A percentile compares a stretch with the other conserved stretches of the same genome.
These are phyloP conservation scores for Cornus controversa DNA, from an alignment of 148 eudicot species.

Conservation along the genomic window DNA sequence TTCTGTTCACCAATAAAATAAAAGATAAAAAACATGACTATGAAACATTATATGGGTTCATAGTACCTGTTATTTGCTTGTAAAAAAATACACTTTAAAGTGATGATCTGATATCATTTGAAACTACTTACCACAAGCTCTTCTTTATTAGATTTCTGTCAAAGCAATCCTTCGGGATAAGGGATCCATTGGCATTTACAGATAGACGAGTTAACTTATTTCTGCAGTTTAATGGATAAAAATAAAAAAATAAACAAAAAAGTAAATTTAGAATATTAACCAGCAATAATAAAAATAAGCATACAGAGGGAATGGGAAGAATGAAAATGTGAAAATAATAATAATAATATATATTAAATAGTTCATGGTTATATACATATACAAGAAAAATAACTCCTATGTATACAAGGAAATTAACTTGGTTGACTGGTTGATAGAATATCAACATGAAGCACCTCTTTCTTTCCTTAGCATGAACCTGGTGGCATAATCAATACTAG, in stretches of 20 bases:
- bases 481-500: background rate
- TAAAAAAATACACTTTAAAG: background rate
- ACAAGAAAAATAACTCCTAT: no score
- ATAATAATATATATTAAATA: no score
- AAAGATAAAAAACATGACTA: background rate
- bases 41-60: background rate
- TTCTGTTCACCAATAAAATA: background rate
- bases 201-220: slow-evolving; percentile 72
- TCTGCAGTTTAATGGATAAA: slow-evolving; percentile 36
- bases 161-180: slow-evolving; percentile 68
- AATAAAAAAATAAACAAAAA: background rate
- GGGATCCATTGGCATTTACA: slow-evolving; percentile 83
- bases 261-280: background rate
- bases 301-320: background rate
- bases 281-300: background rate
- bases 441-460: no score
- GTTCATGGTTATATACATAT: no score
- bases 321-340: background rate
- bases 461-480: background rate
- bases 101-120: background rate
- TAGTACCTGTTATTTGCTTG: background rate
- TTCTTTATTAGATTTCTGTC: slow-evolving; percentile 65
- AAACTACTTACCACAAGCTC: slow-evolving; percentile 59
- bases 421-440: no score
- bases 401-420: no score